A percentile compares a stretch with the other conserved stretches of the same genome.
Conservation (phyloP, 2,329 filamentous ascomycete species). For the Amylocarpus encephaloides region DNA sequence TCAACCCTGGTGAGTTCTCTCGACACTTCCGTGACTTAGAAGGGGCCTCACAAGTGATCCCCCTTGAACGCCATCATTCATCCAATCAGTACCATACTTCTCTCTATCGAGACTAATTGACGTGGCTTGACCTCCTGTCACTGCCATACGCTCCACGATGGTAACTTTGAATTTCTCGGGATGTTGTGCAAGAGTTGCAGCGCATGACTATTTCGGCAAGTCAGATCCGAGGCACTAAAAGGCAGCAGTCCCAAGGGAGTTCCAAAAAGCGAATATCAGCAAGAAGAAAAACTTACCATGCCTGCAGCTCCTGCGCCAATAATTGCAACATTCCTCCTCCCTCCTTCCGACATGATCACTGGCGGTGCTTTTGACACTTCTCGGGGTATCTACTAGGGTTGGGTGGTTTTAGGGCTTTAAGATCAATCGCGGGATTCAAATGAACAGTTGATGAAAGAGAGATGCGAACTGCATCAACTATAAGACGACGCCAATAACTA, state of each 20-base stretch:
- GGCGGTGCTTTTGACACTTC: not conserved
- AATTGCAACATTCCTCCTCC: slow-evolving; percentile 46
- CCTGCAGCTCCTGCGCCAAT: slow-evolving; percentile 51
- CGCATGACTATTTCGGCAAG: slow-evolving; percentile 46
- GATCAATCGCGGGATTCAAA: not conserved
- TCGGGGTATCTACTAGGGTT: not conserved
- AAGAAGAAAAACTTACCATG: slow-evolving; percentile 6
- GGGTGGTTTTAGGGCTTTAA: not conserved
- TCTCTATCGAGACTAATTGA: slow-evolving; percentile 51
- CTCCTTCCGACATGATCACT: slow-evolving; percentile 1
- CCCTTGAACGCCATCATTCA: slow-evolving; percentile 60
- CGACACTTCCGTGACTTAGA: not conserved
- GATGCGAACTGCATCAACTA: not conserved
- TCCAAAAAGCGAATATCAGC: not conserved
- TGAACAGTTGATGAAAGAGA: not conserved
- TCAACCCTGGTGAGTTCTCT: slow-evolving; percentile 10
- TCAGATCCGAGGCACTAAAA: not conserved
- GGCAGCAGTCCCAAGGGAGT: not conserved
- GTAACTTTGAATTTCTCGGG: slow-evolving; percentile 60
- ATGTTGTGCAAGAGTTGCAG: slow-evolving; percentile 59
- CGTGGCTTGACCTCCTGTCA: slow-evolving; percentile 56
- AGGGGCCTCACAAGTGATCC: slow-evolving; percentile 41
- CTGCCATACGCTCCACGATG: slow-evolving; percentile 50
- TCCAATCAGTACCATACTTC: slow-evolving; percentile 51
- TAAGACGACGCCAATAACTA: not conserved